These are phyloP conservation scores for Neocatenulostroma microsporum DNA, from an alignment of 2,329 filamentous ascomycete species.

Conservation along the genomic window DNA sequence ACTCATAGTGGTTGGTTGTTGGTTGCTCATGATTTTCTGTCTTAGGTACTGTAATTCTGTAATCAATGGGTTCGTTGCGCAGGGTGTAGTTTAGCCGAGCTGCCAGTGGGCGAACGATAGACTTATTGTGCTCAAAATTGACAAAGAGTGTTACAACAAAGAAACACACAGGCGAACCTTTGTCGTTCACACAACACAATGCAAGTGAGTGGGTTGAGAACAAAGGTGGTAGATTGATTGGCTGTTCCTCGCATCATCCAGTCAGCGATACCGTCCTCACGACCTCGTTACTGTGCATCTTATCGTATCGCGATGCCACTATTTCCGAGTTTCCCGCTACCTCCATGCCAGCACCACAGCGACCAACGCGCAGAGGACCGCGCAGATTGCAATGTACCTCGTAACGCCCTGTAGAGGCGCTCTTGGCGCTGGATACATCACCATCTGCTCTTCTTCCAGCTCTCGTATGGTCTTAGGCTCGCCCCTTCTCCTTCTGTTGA, in stretches of 20 bases:
- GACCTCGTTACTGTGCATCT: too few relatives aligned
- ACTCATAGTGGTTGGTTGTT: background rate
- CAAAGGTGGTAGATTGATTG: too few relatives aligned
- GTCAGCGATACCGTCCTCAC: too few relatives aligned
- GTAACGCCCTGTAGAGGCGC: background rate
- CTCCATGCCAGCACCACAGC: background rate
- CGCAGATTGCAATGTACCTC: background rate
- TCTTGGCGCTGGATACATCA: background rate
- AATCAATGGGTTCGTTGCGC: background rate
- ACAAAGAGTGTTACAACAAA: background rate
- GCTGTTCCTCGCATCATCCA: too few relatives aligned
- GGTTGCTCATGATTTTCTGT: background rate
- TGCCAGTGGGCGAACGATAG: background rate
- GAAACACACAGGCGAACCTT: background rate
- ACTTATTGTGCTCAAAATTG: constrained; percentile 1
- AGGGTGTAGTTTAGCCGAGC: background rate
- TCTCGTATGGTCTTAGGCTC: constrained; percentile 8
- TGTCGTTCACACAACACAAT: background rate
- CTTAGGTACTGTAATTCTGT: background rate
- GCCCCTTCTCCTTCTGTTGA: constrained; percentile 18
- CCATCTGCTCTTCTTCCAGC: constrained; percentile 5
- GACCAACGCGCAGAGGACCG: background rate
- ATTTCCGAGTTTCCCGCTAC: background rate
- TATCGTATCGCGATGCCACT: too few relatives aligned
- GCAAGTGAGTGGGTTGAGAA: too few relatives aligned